Evolutionary conservation across 257 asterid genomes (phyloP).

Genomic region (Solanum ossicruentum): DNA sequence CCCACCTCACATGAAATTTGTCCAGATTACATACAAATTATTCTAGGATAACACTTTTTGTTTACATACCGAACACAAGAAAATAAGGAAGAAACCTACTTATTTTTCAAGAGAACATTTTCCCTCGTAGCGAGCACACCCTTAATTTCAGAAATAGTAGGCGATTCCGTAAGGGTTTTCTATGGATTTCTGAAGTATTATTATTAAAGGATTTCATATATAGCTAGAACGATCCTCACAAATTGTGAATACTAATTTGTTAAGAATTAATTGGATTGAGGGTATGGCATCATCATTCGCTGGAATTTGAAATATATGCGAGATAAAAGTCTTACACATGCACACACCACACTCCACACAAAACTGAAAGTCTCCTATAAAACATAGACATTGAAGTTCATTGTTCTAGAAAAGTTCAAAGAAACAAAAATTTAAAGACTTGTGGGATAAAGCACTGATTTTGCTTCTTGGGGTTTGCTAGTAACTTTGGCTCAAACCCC

Average conservation of each 20-base stretch:
- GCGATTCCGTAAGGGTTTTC: too few species aligned
- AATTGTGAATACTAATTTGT: too few species aligned
- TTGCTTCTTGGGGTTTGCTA: neutral
- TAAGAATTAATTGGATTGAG: too few species aligned
- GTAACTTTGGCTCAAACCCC: neutral
- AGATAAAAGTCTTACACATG: too few species aligned
- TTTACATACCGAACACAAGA: neutral
- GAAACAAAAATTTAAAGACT: neutral
- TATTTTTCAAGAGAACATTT: neutral
- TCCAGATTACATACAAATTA: neutral
- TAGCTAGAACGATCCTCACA: too few species aligned
- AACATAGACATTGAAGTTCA: neutral
- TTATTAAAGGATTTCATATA: too few species aligned
- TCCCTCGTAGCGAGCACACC: neutral
- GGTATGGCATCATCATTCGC: too few species aligned
- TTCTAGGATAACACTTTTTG: too few species aligned
- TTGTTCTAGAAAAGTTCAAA: neutral
- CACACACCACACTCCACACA: neutral
- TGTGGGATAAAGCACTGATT: neutral
- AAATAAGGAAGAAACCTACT: neutral
- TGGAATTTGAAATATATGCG: too few species aligned
- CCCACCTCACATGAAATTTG: too few species aligned
- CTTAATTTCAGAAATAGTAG: neutral
- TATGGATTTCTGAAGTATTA: too few species aligned
- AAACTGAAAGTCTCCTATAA: neutral